phyloP scores from a whole-genome alignment of 2,329 filamentous ascomycete species.

The Clonostachys rhizophaga region DNA sequence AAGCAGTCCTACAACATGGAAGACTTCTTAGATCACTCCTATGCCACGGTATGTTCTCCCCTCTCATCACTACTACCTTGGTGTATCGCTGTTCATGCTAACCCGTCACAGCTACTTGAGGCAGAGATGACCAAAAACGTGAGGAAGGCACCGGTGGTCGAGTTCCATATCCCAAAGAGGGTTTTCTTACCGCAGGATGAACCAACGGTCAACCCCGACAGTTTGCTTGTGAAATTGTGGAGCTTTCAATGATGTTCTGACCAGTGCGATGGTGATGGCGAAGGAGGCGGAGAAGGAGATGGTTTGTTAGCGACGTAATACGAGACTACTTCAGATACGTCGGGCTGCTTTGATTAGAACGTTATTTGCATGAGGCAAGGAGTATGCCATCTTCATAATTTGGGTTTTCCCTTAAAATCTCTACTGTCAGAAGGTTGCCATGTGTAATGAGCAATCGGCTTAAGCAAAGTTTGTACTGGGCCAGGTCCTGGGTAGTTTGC shows the following conservation, averaged over 20 bases:
- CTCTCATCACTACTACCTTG: background rate
- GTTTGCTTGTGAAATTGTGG: conserved; percentile 56
- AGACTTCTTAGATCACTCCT: conserved; percentile 94
- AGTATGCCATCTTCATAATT: too few relatives aligned
- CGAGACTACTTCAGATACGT: too few relatives aligned
- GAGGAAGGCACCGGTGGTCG: conserved; percentile 82
- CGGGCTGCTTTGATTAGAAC: too few relatives aligned
- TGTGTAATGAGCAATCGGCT: too few relatives aligned
- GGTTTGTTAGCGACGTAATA: too few relatives aligned
- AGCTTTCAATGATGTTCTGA: conserved; percentile 32
- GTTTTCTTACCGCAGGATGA: conserved; percentile 59
- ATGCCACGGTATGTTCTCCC: conserved; percentile 60
- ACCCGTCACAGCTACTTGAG: conserved; percentile 63
- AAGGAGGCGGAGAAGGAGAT: too few relatives aligned
- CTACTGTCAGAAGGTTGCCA: too few relatives aligned
- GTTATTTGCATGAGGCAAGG: too few relatives aligned
- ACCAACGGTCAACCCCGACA: conserved; percentile 42
- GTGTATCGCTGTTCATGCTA: conserved; percentile 13
- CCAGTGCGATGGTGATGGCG: too few relatives aligned
- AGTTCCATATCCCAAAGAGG: conserved; percentile 88
- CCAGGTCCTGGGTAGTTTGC: too few relatives aligned
- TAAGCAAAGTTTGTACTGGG: too few relatives aligned
- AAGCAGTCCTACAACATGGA: conserved; percentile 94
- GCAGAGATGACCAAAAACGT: conserved; percentile 79
- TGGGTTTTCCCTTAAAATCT: too few relatives aligned